These are phyloP conservation scores for Verticillium klebahnii DNA, from an alignment of 2,329 filamentous ascomycete genomes.

Conservation along the genomic window DNA sequence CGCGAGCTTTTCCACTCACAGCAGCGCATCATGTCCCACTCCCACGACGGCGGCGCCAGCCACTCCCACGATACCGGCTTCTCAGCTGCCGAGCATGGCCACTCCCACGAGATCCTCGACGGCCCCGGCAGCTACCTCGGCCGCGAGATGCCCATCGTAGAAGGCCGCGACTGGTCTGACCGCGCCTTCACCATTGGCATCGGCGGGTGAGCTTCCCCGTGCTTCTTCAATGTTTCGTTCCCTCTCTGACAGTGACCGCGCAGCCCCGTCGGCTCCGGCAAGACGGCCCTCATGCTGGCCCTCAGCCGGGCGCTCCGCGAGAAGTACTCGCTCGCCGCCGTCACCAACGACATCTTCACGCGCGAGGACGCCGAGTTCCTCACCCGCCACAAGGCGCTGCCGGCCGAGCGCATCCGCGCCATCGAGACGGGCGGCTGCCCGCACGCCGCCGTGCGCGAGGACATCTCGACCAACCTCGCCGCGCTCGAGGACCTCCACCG, in stretches of 20 bases:
- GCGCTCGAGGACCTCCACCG: conserved; percentile 85
- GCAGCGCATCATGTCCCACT: conserved; percentile 32
- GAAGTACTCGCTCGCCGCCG: conserved; percentile 81
- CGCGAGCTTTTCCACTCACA: background rate
- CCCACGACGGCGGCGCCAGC: conserved; percentile 44
- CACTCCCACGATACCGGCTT: conserved; percentile 50
- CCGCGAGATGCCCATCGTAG: conserved; percentile 89
- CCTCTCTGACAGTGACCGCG: conserved; percentile 1
- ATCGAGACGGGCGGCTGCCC: conserved; percentile 98
- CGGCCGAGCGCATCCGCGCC: conserved; percentile 78
- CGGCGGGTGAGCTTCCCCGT: conserved; percentile 65
- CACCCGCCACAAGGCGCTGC: conserved; percentile 77
- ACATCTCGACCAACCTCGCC: conserved; percentile 89
- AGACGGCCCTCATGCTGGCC: conserved; percentile 93
- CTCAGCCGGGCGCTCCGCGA: conserved; percentile 81
- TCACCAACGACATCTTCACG: conserved; percentile 99
- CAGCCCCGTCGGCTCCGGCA: conserved; percentile 93
- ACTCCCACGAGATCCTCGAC: conserved; percentile 92
- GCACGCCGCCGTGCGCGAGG: conserved; percentile 94
- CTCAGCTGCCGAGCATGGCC: conserved; percentile 72
- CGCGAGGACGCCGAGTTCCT: conserved; percentile 98
- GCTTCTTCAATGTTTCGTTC: background rate
- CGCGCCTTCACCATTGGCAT: conserved; percentile 96
- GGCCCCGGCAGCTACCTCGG: conserved; percentile 86
- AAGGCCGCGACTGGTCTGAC: conserved; percentile 82